A percentile compares a stretch with the other conserved stretches of the same genome.
Conservation (phyloP, 495 filamentous ascomycete genomes). For the Hypoxylon intermedium region DNA sequence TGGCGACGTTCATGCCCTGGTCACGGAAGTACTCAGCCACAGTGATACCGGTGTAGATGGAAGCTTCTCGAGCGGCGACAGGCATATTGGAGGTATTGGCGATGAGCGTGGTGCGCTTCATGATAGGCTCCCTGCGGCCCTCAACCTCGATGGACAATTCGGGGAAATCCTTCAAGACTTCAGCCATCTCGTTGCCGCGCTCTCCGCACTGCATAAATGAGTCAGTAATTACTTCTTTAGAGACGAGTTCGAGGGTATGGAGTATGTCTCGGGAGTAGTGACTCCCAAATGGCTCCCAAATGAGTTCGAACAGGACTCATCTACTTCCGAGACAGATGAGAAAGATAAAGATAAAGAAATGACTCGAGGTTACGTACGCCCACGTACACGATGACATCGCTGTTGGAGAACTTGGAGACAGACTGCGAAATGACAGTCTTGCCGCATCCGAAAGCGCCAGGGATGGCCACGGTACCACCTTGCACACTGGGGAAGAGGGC, state of each 20-base stretch:
- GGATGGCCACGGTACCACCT: constrained; percentile 96
- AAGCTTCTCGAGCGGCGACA: constrained; percentile 96
- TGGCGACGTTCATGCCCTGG: constrained; percentile 95
- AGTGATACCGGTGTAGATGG: constrained; percentile 98
- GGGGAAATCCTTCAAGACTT: constrained; percentile 99
- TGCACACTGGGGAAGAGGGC: constrained; percentile 97
- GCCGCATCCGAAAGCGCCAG: constrained; percentile 97
- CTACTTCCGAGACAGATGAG: no score
- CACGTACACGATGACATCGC: constrained; percentile 98
- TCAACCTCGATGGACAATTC: constrained; percentile 90
- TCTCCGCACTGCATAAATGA: constrained; percentile 75
- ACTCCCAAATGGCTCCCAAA: no score
- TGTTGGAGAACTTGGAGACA: constrained; percentile 99
- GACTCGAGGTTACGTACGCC: no score
- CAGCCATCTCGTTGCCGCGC: constrained; percentile 99
- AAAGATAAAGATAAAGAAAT: no score
- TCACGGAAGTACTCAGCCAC: constrained; percentile 99
- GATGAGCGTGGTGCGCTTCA: constrained; percentile 98
- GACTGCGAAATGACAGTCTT: constrained; percentile 99
- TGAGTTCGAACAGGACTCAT: no score
- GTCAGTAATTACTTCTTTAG: neutral
- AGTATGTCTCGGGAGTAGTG: no score
- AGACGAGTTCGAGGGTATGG: no score
- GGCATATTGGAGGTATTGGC: constrained; percentile 99
- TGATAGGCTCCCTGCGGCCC: constrained; percentile 96